Evolutionary conservation across 768 basidiomycete species (phyloP), one percentile per base, ranked within the genome.

Genomic region (Cystofilobasidium bisporidii): DNA sequence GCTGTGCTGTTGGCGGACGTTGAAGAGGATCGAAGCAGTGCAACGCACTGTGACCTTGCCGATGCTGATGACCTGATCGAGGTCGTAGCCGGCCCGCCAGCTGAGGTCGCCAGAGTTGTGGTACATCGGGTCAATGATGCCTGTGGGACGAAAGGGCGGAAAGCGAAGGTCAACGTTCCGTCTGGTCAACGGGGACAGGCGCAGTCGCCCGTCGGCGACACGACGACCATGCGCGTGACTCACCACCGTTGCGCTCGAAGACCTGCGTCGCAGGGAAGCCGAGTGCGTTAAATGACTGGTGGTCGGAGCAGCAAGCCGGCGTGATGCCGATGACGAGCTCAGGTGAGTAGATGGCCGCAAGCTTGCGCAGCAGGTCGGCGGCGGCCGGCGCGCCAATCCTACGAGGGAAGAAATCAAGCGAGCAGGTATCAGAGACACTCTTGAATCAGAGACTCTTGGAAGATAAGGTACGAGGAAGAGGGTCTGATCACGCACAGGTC

Each of bases 251-350:
- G 57, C 91, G 86, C 74, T 94, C 92, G 73, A 91, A 94, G 22
- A 94, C 83, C 71, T 89, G 87, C 0, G 89, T 89, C 0, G 91
- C 83, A 10, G 91, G 85, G 80, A 85, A 93, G 20, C 91, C 92
- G 73, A 86, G 85, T 62, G 86, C 79, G 69, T 87, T 82, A 83
- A 90, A 89, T 40, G 86, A 86, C 86, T 90, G 65, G 14, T 66
- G 88, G 72, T 93, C 92, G 72, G 89, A 91, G 79, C 92, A 96
- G 77, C 91, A 96, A 32, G 83, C 89, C 79, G 86, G 67, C 6
- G 76, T 74, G 3, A 62, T 71, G 5, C 77, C 77, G 43, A 91
- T 84, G 0, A 75, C 81, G 30, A 90, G 79, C 74, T 91, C 87
- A 10, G 88, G 88, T 71, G 86, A 87, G 75, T 94, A 94, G 48